Evolutionary conservation across 2,329 filamentous ascomycete genomes (phyloP).

Genomic region (Chaetomium strumarium): DNA sequence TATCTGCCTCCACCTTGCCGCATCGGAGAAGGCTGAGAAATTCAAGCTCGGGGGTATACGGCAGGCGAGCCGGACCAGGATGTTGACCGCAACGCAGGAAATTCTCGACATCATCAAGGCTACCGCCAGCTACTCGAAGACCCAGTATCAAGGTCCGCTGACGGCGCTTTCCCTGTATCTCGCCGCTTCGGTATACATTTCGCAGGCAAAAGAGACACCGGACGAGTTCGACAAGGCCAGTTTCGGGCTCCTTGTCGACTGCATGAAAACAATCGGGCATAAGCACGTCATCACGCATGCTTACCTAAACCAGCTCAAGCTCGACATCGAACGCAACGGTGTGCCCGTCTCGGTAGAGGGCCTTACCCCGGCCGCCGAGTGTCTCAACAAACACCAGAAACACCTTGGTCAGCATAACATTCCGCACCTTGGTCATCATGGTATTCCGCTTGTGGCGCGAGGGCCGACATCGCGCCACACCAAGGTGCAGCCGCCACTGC

Average conservation of each 20-base stretch:
- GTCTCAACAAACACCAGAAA: constrained; percentile 10
- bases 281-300: constrained; percentile 72
- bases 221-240: constrained; percentile 42
- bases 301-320: constrained; percentile 76
- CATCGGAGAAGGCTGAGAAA: constrained; percentile 74
- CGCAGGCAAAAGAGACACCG: constrained; percentile 62
- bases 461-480: constrained; percentile 39
- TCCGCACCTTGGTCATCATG: constrained; percentile 31
- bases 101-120: constrained; percentile 78
- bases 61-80: constrained; percentile 64
- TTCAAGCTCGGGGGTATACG: constrained; percentile 62
- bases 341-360: constrained; percentile 26
- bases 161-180: constrained; percentile 81
- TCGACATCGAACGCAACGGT: constrained; percentile 63
- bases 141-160: constrained; percentile 65
- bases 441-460: constrained; percentile 45
- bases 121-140: constrained; percentile 65
- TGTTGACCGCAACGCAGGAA: constrained; percentile 75
- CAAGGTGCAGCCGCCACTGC: constrained; percentile 36
- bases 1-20: constrained; percentile 85
- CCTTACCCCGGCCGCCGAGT: not conserved
- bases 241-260: constrained; percentile 70
- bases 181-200: constrained; percentile 75
- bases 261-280: constrained; percentile 70
- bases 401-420: constrained; percentile 39